A percentile compares a stretch with the other conserved stretches of the same genome.
Conservation (phyloP, 345 rosid genomes). For the Linum usitatissimum region DNA sequence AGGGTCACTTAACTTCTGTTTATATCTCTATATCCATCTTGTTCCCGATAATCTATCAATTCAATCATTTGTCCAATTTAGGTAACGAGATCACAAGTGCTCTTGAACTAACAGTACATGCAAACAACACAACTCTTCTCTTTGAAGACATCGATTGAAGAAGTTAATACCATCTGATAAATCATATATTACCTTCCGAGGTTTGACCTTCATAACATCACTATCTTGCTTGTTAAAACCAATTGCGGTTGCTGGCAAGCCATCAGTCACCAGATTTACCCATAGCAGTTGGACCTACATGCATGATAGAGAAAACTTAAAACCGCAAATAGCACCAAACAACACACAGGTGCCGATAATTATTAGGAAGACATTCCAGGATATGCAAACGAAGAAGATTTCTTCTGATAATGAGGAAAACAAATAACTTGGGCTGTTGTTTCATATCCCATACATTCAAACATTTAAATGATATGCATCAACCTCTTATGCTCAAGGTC, state of each 20-base stretch:
- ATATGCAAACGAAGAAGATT: not conserved
- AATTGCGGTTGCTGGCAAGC: slow-evolving; percentile 99
- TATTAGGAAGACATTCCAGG: no score
- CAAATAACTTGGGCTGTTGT: no score
- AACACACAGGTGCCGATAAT: not conserved
- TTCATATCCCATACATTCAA: no score
- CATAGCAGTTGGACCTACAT: slow-evolving; percentile 91
- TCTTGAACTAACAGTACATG: no score
- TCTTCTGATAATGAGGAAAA: no score
- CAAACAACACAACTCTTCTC: not conserved
- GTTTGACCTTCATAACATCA: slow-evolving; percentile 94
- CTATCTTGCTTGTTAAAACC: slow-evolving; percentile 96
- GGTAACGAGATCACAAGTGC: no score
- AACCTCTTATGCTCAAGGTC: no score
- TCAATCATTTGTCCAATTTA: no score
- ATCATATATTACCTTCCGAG: slow-evolving; percentile 70
- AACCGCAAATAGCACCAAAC: not conserved
- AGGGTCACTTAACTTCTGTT: no score
- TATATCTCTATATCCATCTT: no score
- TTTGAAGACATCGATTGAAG: not conserved
- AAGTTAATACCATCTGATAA: not conserved
- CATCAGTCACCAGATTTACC: slow-evolving; percentile 99
- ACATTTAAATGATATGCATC: no score
- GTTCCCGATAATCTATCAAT: no score
- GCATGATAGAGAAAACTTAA: slow-evolving; percentile 12